Evolutionary conservation across 1,284 basidiomycete genomes (phyloP), one percentile per base, ranked within the genome.

Genomic region (Sanghuangporus weigelae): DNA sequence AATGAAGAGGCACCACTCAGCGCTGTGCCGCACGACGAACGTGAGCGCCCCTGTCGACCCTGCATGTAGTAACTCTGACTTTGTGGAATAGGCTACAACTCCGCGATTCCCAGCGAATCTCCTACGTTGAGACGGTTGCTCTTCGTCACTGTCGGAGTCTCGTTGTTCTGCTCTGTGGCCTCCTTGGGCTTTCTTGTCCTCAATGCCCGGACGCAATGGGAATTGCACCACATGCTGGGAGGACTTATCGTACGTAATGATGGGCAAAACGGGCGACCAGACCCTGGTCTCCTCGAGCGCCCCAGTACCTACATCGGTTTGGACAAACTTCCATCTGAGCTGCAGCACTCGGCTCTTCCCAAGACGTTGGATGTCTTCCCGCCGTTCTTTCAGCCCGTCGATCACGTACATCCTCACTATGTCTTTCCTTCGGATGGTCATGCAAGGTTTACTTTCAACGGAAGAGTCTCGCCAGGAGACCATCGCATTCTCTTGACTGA

Each of bases 401-500:
- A 65, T 40, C 56, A 65, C 35, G 40, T 58, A 26, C 60, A 65
- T 23, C 48, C 42, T 14, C 21, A 65, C 14, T 59, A 55, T 42
- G 55, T 65, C 38, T 65, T 65, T 36, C 64, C 64, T 1, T 44
- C 54, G 21, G 64, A 65, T 19, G 64, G 55, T 16, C 64, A 62
- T 48, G 64, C 64, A 19, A 54, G 60, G 11, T 65, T 62, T 50
- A 59, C 64, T 1, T 65, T 65, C 60, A 65, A 65, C 42, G 64
- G 64, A 36, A 60, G 64, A 7, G 56, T 65, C 38, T 48, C 64
- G n/a, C 64, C 64, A 11, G 64, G 60, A 19, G 64, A 65, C 38
- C 64, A 62, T 49, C 60, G 60, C n/a, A 44, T 65, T 38, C 55
- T 65, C 7, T 56, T 65, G 16, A 65, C 60, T 12, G 64, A 62